Base-by-base conservation (phyloP, 2,329 filamentous ascomycete species). In the Xylaria sp. region DNA sequence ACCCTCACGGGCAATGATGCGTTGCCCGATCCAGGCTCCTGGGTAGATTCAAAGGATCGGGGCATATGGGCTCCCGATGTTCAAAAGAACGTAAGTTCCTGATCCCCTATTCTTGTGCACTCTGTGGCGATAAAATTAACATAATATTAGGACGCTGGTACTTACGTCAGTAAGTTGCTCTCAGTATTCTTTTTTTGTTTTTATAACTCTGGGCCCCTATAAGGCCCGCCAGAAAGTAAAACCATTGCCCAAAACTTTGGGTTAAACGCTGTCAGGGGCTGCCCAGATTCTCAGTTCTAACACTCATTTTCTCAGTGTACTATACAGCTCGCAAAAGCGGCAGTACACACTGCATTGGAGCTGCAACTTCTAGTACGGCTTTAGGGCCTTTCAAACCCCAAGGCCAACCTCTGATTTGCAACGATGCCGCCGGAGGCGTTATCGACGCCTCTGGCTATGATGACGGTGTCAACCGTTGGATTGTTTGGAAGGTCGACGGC, bases 401-500 rank as follows among this genome's bases (percentile, higher is more conserved):
- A 10, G 35, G 21, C 25, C 40, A 53, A 10, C 72, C 72, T 7
- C 60, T 74, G 13, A 68, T 72, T 61, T 74, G 72, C 63, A 68
- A 73, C 59, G 64, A 61, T 10, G 67, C 61, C 1, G 65, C 60
- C 41, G 72, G 72, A 3, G 72, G 72, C 47, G 65, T 67, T n/a
- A 74, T 74, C 54, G 72, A 74, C 57, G 59, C 72, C 0, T 67
- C 71, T 8, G 71, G 71, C 3, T 74, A 73, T 48, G 71, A 73
- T 21, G 72, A 74, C 43, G 72, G 72, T 13, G 59, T 56, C 1
- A 47, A 72, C 63, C 71, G 72, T 8, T 74, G 72, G 72, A 70
- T 74, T 40, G 4, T 70, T 7, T 74, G 71, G 71, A 74, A 74
- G 46, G 72, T 72, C n/a, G 72, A 74, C 63, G 72, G 71, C 19